phyloP scores from a whole-genome alignment of 1,139 yeast species.

The Blastobotrys capitulatus region DNA sequence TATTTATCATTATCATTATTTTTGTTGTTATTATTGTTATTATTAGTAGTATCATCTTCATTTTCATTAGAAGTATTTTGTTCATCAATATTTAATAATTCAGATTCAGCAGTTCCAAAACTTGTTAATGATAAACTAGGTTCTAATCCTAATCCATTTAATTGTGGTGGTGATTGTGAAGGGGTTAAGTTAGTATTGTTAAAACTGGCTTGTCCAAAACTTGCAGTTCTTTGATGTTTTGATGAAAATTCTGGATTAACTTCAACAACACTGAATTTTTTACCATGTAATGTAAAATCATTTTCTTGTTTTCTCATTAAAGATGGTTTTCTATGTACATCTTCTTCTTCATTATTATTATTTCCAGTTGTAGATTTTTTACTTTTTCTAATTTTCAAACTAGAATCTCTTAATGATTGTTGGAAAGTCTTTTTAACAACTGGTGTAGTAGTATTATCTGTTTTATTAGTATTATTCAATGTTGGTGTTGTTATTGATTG shows the following conservation, averaged over 20 bases:
- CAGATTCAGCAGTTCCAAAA: slow-evolving; percentile 6
- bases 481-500: neutral
- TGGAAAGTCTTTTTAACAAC: slow-evolving; percentile 14
- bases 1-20: neutral
- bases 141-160: slow-evolving; percentile 1
- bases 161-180: neutral
- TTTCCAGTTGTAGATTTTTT: neutral
- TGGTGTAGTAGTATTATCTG: neutral
- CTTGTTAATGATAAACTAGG: slow-evolving; percentile 1
- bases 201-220: slow-evolving; percentile 1
- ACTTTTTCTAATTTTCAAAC: slow-evolving; percentile 8
- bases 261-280: slow-evolving; percentile 32
- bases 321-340: slow-evolving; percentile 24
- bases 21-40: neutral
- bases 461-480: neutral
- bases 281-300: slow-evolving; percentile 31
- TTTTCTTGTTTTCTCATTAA: slow-evolving; percentile 26
- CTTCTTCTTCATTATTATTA: slow-evolving; percentile 1
- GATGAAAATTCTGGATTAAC: slow-evolving; percentile 33
- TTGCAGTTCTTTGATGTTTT: slow-evolving; percentile 19
- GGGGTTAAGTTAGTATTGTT: neutral
- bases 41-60: too few species aligned
- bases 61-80: neutral
- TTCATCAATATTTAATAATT: neutral
- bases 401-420: slow-evolving; percentile 11